Evolutionary conservation across 768 basidiomycete genomes (phyloP), one percentile per base, ranked within the genome.

Genomic region (Russula emetica): DNA sequence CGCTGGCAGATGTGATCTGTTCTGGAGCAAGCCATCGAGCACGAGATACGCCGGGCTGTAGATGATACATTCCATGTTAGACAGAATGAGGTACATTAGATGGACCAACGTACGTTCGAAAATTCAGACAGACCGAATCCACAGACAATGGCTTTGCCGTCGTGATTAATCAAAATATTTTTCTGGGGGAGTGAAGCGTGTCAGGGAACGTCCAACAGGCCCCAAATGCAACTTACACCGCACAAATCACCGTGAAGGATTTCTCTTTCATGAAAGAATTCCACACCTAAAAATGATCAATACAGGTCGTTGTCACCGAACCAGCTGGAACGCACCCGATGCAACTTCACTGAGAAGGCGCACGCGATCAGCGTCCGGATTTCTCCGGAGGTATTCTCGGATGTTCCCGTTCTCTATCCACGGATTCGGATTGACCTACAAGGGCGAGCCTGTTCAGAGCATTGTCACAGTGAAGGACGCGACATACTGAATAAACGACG

Each of bases 361-460:
- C 61, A 78, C 52, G 6, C 77, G 75, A 55, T 79, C 76, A 7
- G 64, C 74, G 20, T 71, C 60, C 0, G 76, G 72, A 64, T 72
- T 64, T 45, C 63, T 67, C 30, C 70, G 70, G 16, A 79, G 61
- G 68, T 78, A 81, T 0, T 67, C 63, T n/a, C 77, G 66, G 2
- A 75, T 74, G 24, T 78, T 77, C 14, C 78, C 77, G 58, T 80
- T 75, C 26, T 76, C 73, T 76, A 80, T 78, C 77, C 77, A 80
- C 7, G 80, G 79, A 45, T 76, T 78, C 7, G 80, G 78, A 45
- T 76, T 78, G 59, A 81, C 79, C 78, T 80, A 57, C 30, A 58
- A 59, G n/a, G 52, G 20, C 9, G 60, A 42, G 24, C 36, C 36
- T 38, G 22, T 28, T 59, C 24, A 64, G 28, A 36, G 16, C 9